Conservation (phyloP, 1,284 basidiomycete genomes). For the Microbotryomycetes sp. region DNA sequence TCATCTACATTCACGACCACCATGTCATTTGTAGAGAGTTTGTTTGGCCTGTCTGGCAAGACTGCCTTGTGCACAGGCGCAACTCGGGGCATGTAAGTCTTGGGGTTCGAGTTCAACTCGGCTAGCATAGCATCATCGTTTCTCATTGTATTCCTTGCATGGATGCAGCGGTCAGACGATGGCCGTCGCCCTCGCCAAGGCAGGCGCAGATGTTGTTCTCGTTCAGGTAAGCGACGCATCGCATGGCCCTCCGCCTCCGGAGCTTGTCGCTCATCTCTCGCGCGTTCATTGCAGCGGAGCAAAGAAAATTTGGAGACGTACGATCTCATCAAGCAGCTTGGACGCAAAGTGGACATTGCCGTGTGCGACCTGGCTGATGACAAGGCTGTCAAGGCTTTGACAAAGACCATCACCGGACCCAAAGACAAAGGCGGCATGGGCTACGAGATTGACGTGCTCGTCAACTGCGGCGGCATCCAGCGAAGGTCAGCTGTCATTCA, state of each 20-base stretch:
- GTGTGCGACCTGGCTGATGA: conserved; percentile 69
- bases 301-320: conserved; percentile 46
- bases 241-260: conserved; percentile 14
- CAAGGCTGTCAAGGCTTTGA: conserved; percentile 57
- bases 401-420: conserved; percentile 22
- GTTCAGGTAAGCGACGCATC: conserved; percentile 40
- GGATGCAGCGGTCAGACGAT: conserved; percentile 38
- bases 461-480: conserved; percentile 94
- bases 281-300: conserved; percentile 50
- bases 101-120: background rate
- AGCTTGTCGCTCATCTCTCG: background rate
- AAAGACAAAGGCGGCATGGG: conserved; percentile 51
- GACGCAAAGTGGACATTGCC: conserved; percentile 49
- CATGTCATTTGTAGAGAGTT: conserved; percentile 3
- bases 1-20: background rate
- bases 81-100: conserved; percentile 14
- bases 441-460: conserved; percentile 66
- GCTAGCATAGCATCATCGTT: background rate
- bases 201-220: conserved; percentile 71
- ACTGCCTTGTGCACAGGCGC: conserved; percentile 42
- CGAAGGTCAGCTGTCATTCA: conserved; percentile 40
- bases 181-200: conserved; percentile 47
- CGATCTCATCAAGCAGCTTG: conserved; percentile 51
- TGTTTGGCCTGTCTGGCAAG: conserved; percentile 46
- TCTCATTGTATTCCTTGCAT: background rate